Evolutionary conservation across 169 alveolate genomes (phyloP), one percentile per base, ranked within the genome.

Genomic region (Eimeria sp.): DNA sequence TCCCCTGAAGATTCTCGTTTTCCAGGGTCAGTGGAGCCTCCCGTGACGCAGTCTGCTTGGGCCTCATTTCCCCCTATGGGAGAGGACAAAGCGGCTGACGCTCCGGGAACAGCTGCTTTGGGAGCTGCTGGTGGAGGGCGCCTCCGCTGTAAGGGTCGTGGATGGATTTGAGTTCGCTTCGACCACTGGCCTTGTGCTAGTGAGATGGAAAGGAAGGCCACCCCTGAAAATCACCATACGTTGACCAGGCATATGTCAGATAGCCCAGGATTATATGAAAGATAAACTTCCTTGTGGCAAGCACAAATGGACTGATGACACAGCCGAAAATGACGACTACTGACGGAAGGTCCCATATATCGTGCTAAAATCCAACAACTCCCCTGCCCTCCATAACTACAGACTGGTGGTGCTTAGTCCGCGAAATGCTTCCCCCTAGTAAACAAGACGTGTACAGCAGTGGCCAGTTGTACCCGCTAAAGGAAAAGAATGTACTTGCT

Each of bases 201-300:
- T 52, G 91, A 60, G 80, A 85, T 27, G 49, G 91, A 85, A 62
- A 85, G 91, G 40, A 85, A 85, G 27, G 91, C 91, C 80, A 85
- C 91, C n/a, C 91, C 91, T 85, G 91, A 54, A 33, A 20, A n/a
- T 0, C 52, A 56, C 68, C 87, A 20, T 49, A 52, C 40, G 68
- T 52, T 9, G 2, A 16, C 20, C 14, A 78, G 83, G 52, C 56
- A 54, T 23, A 82, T 54, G 6, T 33, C 33, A 37, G 58, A 23
- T 46, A 11, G 23, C 49, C 64, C 16, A 16, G 6, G 1, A 23
- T 43, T 11, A 52, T 49, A 20, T 30, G 46, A 11, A 25, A 20
- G 30, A 49, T 11, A 9, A 1, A n/a, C 37, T 20, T 27, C 46
- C 37, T 20, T 78, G 13, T 37, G 27, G 49, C 80, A 71, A 71